phyloP scores from a whole-genome alignment of 768 basidiomycete genomes.

The Boletus tylopilopsis region DNA sequence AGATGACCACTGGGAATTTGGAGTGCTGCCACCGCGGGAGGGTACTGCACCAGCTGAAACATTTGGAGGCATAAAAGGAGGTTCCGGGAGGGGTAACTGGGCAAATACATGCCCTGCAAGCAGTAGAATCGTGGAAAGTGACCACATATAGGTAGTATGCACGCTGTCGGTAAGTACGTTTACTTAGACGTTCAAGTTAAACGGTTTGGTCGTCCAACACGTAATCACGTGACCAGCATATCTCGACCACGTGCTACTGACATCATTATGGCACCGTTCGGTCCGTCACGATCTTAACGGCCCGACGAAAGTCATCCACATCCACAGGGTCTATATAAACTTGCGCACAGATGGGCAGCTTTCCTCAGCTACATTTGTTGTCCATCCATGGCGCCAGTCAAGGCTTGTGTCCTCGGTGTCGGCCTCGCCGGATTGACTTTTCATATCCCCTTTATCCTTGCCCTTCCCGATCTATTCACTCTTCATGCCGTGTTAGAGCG shows the following conservation, averaged over 20 bases:
- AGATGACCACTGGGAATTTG: constrained; percentile 80
- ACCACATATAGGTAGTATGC: constrained; percentile 15
- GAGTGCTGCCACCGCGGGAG: constrained; percentile 36
- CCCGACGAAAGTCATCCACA: neutral
- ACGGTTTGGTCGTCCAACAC: constrained; percentile 4
- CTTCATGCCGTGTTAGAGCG: constrained; percentile 76
- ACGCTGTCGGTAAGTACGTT: too few species aligned
- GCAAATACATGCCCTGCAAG: constrained; percentile 34
- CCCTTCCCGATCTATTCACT: constrained; percentile 64
- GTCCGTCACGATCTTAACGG: neutral
- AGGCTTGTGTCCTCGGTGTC: constrained; percentile 69
- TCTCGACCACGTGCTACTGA: constrained; percentile 14
- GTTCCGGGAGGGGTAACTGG: constrained; percentile 62
- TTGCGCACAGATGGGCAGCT: too few species aligned
- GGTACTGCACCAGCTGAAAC: constrained; percentile 50
- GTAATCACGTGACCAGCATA: constrained; percentile 19
- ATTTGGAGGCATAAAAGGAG: constrained; percentile 62
- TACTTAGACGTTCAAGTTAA: neutral
- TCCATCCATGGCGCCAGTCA: constrained; percentile 43
- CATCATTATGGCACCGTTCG: neutral
- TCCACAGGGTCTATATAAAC: too few species aligned
- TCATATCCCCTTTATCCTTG: constrained; percentile 75
- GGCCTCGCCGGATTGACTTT: constrained; percentile 77
- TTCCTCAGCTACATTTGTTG: too few species aligned
- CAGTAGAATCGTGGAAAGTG: constrained; percentile 13